phyloP scores from a whole-genome alignment of 208 protist genomes.

The Acanthamoeba lenticulata region DNA sequence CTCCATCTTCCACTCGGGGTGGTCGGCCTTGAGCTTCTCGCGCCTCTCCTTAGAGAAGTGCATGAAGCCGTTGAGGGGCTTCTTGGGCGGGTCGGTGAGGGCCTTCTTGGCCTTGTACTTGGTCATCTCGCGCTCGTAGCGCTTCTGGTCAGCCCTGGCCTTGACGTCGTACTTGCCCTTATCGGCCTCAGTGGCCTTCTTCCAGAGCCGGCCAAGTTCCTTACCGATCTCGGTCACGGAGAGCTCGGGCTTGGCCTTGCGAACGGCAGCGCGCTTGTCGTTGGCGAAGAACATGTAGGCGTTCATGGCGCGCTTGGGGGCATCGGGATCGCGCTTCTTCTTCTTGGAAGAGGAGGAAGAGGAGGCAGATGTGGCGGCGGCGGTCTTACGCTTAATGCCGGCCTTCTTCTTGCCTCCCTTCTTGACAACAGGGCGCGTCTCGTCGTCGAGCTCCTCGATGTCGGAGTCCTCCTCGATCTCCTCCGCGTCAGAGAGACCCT shows the following conservation, averaged over 20 bases:
- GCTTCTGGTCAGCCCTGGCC: not conserved
- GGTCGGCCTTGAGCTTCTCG: too few relatives aligned
- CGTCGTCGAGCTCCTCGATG: too few relatives aligned
- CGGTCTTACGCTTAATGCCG: too few relatives aligned
- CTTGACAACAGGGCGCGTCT: too few relatives aligned
- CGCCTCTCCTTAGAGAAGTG: too few relatives aligned
- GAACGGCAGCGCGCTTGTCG: not conserved
- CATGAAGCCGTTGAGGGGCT: too few relatives aligned
- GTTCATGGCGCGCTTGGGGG: constrained; percentile 44
- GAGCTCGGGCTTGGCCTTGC: not conserved
- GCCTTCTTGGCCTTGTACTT: not conserved
- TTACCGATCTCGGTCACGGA: not conserved
- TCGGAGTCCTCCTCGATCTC: too few relatives aligned
- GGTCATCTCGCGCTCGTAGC: not conserved
- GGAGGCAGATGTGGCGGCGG: too few relatives aligned
- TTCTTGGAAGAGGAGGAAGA: not conserved
- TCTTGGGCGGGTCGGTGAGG: too few relatives aligned
- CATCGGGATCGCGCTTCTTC: constrained; percentile 14
- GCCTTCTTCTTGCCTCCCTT: too few relatives aligned
- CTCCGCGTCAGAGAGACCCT: too few relatives aligned
- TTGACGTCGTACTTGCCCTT: constrained; percentile 13
- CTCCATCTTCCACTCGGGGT: too few relatives aligned
- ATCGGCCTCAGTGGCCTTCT: not conserved
- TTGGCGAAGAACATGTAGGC: constrained; percentile 60
- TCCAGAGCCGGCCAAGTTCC: not conserved